phyloP scores from a whole-genome alignment of 2,329 filamentous ascomycete genomes.

The Cadophora sp. region DNA sequence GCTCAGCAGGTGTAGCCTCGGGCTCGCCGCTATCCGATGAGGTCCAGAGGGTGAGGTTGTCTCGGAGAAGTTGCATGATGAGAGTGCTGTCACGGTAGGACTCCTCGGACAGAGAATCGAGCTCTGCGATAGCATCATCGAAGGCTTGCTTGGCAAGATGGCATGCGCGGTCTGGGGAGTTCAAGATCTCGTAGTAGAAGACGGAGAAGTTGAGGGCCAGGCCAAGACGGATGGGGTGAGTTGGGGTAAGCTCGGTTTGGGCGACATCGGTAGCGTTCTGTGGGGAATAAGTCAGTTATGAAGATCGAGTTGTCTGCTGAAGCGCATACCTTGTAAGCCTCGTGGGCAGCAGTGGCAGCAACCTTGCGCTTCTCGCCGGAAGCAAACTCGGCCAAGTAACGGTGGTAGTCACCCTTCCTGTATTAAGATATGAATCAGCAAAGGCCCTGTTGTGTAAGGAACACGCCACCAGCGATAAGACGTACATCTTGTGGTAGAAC shows the following conservation, averaged over 20 bases:
- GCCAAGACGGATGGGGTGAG: slow-evolving; percentile 96
- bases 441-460: slow-evolving; percentile 22
- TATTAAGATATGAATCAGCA: slow-evolving; percentile 35
- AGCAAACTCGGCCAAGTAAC: slow-evolving; percentile 92
- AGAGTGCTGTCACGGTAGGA: slow-evolving; percentile 98
- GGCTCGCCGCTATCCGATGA: slow-evolving; percentile 87
- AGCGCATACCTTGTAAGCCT: slow-evolving; percentile 89
- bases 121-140: slow-evolving; percentile 95
- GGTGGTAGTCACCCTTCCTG: slow-evolving; percentile 98
- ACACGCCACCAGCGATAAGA: slow-evolving; percentile 42
- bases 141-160: slow-evolving; percentile 99
- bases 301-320: slow-evolving; percentile 38
- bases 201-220: slow-evolving; percentile 99
- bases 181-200: slow-evolving; percentile 99
- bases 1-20: slow-evolving; percentile 64
- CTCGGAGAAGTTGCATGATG: slow-evolving; percentile 98
- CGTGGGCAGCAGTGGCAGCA: slow-evolving; percentile 84
- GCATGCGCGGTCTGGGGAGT: slow-evolving; percentile 96
- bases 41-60: slow-evolving; percentile 98
- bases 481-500: slow-evolving; percentile 99
- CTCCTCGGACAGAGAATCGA: slow-evolving; percentile 96
- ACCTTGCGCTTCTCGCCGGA: slow-evolving; percentile 91
- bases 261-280: slow-evolving; percentile 97
- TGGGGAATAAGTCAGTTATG: slow-evolving; percentile 31
- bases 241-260: slow-evolving; percentile 95